Percentiles rank a stretch among this genome's conserved stretches.
phyloP scores from a whole-genome alignment of 2,329 filamentous ascomycete species.

The Canariomyces notabilis region DNA sequence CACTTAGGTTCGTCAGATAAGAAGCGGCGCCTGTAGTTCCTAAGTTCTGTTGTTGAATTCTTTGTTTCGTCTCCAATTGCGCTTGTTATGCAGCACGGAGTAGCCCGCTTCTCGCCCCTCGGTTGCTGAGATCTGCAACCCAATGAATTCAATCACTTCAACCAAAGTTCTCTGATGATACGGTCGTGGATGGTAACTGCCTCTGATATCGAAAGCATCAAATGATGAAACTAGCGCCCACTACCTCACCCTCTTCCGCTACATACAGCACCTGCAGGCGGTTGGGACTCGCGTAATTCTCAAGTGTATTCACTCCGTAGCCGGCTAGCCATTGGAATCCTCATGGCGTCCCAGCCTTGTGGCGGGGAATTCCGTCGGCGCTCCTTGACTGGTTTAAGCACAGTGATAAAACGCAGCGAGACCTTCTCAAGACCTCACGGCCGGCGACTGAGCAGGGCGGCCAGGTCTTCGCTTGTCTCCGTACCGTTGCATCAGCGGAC shows the following conservation, averaged over 20 bases:
- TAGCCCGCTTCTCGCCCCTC: background rate
- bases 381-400: slow-evolving; percentile 22
- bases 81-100: background rate
- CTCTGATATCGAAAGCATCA: no score
- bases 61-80: background rate
- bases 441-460: slow-evolving; percentile 1
- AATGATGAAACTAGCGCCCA: slow-evolving; percentile 23
- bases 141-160: background rate
- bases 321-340: slow-evolving; percentile 21
- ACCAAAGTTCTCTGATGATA: background rate
- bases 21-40: background rate
- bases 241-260: slow-evolving; percentile 14
- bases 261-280: slow-evolving; percentile 21
- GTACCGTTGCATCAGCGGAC: slow-evolving; percentile 8
- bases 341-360: slow-evolving; percentile 22
- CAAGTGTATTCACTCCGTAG: no score
- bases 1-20: background rate
- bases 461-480: slow-evolving; percentile 6
- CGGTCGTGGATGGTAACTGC: slow-evolving; percentile 15
- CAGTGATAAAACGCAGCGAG: slow-evolving; percentile 18
- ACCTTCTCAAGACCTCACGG: slow-evolving; percentile 14
- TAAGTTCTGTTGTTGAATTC: background rate
- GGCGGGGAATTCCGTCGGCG: slow-evolving; percentile 16
- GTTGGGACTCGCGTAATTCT: slow-evolving; percentile 24
- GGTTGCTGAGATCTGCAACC: background rate